These are phyloP conservation scores for Candida sp. DNA, from an alignment of 1,139 yeast genomes.

Conservation along the genomic window DNA sequence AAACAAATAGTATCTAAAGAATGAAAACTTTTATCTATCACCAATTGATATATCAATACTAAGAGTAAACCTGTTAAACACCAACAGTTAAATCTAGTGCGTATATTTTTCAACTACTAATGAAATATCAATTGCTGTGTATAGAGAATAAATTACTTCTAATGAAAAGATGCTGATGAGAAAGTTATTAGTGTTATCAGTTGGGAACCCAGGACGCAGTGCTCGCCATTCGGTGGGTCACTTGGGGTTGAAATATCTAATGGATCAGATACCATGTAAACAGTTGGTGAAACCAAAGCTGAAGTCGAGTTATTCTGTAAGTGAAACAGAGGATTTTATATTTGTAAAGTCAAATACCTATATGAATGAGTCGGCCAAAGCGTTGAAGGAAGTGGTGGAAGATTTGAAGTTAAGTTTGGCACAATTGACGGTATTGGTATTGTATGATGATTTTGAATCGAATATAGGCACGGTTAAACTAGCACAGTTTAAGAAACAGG, in stretches of 20 bases:
- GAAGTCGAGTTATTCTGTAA: slow-evolving; percentile 19
- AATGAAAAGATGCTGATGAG: too few species aligned
- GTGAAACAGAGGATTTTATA: slow-evolving; percentile 14
- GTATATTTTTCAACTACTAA: too few species aligned
- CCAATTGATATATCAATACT: too few species aligned
- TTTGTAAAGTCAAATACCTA: slow-evolving; percentile 36
- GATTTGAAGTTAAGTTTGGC: slow-evolving; percentile 15
- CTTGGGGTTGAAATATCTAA: slow-evolving; percentile 24
- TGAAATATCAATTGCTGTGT: too few species aligned
- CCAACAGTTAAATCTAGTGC: too few species aligned
- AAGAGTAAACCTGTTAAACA: too few species aligned
- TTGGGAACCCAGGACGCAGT: slow-evolving; percentile 43
- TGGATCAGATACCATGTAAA: slow-evolving; percentile 21
- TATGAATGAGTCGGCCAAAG: slow-evolving; percentile 40
- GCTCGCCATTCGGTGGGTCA: slow-evolving; percentile 43
- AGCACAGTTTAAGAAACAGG: slow-evolving; percentile 27
- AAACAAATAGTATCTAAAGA: too few species aligned
- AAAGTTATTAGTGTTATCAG: slow-evolving; percentile 27
- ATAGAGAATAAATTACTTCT: too few species aligned
- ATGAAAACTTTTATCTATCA: too few species aligned
- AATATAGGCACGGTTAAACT: slow-evolving; percentile 26
- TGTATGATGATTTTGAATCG: slow-evolving; percentile 42
- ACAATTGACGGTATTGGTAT: slow-evolving; percentile 16
- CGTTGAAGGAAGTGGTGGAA: slow-evolving; percentile 22
- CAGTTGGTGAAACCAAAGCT: slow-evolving; percentile 16